Percentiles rank a stretch among this genome's conserved stretches.
phyloP scores from a whole-genome alignment of 768 basidiomycete genomes.

The Rubroboletus satanas region DNA sequence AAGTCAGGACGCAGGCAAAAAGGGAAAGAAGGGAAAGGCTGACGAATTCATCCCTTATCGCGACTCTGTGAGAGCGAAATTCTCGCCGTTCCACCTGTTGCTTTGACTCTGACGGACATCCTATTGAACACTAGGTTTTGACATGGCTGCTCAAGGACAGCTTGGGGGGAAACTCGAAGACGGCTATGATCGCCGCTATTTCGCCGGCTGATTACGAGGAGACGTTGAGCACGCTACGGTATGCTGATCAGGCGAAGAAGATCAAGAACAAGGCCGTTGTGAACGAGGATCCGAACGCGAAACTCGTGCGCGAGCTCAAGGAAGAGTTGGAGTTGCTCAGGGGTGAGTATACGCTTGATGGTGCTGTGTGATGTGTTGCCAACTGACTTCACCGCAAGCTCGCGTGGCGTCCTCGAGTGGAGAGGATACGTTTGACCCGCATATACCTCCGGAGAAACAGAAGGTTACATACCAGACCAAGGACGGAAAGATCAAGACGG shows the following conservation, averaged over 20 bases:
- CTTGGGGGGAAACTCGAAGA: slow-evolving; percentile 95
- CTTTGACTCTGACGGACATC: slow-evolving; percentile 5
- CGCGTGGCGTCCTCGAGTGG: slow-evolving; percentile 66
- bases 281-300: slow-evolving; percentile 99
- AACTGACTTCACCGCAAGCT: slow-evolving; percentile 38
- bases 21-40: slow-evolving; percentile 83
- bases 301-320: slow-evolving; percentile 96
- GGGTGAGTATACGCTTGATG: slow-evolving; percentile 41
- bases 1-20: slow-evolving; percentile 59
- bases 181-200: slow-evolving; percentile 99
- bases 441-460: slow-evolving; percentile 89
- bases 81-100: background rate
- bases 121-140: slow-evolving; percentile 56
- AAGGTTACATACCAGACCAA: slow-evolving; percentile 92
- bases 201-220: slow-evolving; percentile 99
- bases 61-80: slow-evolving; percentile 70
- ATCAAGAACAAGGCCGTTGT: slow-evolving; percentile 99
- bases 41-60: slow-evolving; percentile 97
- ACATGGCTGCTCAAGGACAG: slow-evolving; percentile 99
- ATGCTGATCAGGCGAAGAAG: slow-evolving; percentile 99
- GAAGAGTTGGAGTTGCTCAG: slow-evolving; percentile 94
- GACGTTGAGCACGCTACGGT: slow-evolving; percentile 92
- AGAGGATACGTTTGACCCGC: slow-evolving; percentile 82
- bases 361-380: background rate
- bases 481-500: slow-evolving; percentile 90